Evolutionary conservation across 306 rosid genomes (phyloP), one percentile per base, ranked within the genome.

Genomic region (Cercis canadensis): DNA sequence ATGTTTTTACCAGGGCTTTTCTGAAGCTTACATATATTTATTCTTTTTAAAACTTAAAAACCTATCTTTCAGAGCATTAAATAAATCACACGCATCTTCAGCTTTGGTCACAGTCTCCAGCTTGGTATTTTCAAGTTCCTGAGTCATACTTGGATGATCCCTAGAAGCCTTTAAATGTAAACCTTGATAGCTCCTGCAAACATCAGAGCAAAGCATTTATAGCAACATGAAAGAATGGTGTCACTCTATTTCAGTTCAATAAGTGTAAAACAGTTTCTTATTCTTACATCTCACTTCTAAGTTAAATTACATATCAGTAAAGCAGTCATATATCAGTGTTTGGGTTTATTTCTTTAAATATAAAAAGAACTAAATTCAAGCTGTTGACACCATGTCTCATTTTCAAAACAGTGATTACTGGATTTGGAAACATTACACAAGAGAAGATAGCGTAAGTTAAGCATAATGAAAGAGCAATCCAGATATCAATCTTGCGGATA

Each of bases 11-110:
- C 58, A 41, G 67, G 76, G 78, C 14, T 43, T 61, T 64, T 67
- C 45, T 21, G 68, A 49, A 49, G 46, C 92, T 81, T 86, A 94
- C 99, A 80, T 37, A 73, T 89, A 94, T 60, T 83, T 84, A 31
- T 80, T 72, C 78, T 64, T 85, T 75, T 94, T 94, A 73, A 94
- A 94, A 74, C 79, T 80, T 10, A 89, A 78, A 82, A 94, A 94
- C 57, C 92, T 88, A 69, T 77, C 89, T 69, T 87, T 89, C 78
- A 94, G 67, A 45, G 70, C 81, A 68, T 87, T 74, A 71, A 94
- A 94, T 67, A 87, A 55, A 67, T 82, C 81, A 17, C 67, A 46
- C 7, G 73, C 82, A 40, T 81, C 71, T 69, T 86, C 82, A 21
- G 83, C 78, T 73, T 81, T 84, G 15, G 72, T 62, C 54, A 70